Base-by-base conservation (phyloP, 2,329 filamentous ascomycete genomes). In the Cladosporium sp. region DNA sequence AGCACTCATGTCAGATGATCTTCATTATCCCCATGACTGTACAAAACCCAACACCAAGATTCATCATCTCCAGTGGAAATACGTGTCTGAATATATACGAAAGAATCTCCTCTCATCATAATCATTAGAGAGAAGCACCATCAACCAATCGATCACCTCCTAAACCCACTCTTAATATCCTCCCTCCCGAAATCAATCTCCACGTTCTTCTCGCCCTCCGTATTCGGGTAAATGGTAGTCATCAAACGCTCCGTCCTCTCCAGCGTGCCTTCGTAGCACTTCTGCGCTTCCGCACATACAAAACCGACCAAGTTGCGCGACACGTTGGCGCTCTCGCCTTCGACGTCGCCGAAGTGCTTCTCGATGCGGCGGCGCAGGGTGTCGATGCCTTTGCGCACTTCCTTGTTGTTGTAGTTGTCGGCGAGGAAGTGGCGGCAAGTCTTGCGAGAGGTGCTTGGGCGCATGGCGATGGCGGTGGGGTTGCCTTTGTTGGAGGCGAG, bases 261-360 rank as follows among this genome's bases (percentile, higher is more conserved):
- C 58, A 81, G 75, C 1, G 80, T 76, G 51, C 78, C 74, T 45
- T 78, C 74, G 66, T 87, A 88, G 40, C 78, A 78, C 37, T 72
- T 72, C 71, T 86, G 83, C 63, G 84, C 86, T 68, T 83, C 82
- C 59, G 80, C 82, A 51, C 84, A 75, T 28, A 88, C 84, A 70
- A 85, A 83, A 45, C 74, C 73, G 22, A 87, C 82, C 52, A 88
- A 69, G 55, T 78, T 80, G 7, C 81, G 75, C 66, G 84, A 88
- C 56, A 88, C 78, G 5, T 39, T 38, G 5, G 54, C 54, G 20
- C 78, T 83, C 58, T 86, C 84, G 63, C 92, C 89, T 66, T 95
- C 91, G 5, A 87, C 89, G 65, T 96, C 91, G 43, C 91, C 91
- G 79, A 97, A 97, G 74, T 97, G 93, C 78, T 97, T 99, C 76